Evolutionary conservation across 305 asterid genomes (phyloP).

Genomic region (Solanum aculeatissimum): DNA sequence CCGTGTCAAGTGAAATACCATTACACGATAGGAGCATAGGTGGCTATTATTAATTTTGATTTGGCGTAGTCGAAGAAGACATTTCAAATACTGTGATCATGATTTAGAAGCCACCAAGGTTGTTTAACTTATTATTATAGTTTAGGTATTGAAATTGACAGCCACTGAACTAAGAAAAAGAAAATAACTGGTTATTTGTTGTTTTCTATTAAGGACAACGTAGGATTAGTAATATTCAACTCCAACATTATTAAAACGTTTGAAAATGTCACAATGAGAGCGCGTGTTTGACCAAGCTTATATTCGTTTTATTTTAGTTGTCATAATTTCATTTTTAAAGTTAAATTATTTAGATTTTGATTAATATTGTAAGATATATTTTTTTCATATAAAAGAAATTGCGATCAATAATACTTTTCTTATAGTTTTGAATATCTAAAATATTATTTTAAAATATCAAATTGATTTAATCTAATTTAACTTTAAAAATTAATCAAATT

Average conservation of each 20-base stretch:
- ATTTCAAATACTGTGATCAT: neutral
- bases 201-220: neutral
- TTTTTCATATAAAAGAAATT: too few species aligned
- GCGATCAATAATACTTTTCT: too few species aligned
- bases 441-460: too few species aligned
- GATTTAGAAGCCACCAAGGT: neutral
- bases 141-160: neutral
- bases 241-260: neutral
- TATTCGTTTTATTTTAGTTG: too few species aligned
- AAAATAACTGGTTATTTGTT: neutral
- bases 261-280: neutral
- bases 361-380: too few species aligned
- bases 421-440: too few species aligned
- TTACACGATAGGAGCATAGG: neutral
- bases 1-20: too few species aligned
- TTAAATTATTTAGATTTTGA: too few species aligned
- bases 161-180: neutral
- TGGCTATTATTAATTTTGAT: neutral
- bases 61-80: neutral
- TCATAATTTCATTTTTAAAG: too few species aligned
- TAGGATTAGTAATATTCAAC: neutral
- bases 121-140: neutral
- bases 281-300: neutral
- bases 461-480: too few species aligned
- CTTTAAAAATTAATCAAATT: too few species aligned